Conservation (phyloP, 2,329 filamentous ascomycete species). For the Thyridium curvatum region DNA sequence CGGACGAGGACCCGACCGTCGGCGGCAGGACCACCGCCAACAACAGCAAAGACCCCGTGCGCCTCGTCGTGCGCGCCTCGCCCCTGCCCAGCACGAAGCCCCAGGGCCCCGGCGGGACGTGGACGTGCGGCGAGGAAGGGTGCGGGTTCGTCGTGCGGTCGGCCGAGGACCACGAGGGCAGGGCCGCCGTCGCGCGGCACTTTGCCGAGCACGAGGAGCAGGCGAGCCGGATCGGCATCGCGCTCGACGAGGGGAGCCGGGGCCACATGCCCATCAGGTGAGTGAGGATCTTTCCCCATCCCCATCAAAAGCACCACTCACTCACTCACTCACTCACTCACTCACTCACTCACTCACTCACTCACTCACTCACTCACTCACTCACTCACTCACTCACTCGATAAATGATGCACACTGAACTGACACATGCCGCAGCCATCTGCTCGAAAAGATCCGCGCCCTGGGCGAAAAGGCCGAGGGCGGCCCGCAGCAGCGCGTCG, state of each 20-base stretch:
- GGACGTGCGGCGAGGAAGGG: slow-evolving; percentile 58
- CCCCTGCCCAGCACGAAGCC: slow-evolving; percentile 41
- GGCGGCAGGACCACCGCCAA: too few species aligned
- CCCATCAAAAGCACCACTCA: slow-evolving; percentile 22
- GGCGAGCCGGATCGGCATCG: slow-evolving; percentile 41
- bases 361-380: too few species aligned
- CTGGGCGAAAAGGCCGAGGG: slow-evolving; percentile 31
- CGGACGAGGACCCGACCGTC: slow-evolving; percentile 1
- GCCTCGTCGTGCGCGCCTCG: slow-evolving; percentile 42
- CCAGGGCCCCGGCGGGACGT: slow-evolving; percentile 55
- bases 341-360: too few species aligned
- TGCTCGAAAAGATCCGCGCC: slow-evolving; percentile 48
- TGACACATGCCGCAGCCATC: slow-evolving; percentile 36
- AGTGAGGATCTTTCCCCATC: slow-evolving; percentile 7
- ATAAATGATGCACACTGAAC: too few species aligned
- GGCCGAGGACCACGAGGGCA: slow-evolving; percentile 45
- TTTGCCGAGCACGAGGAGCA: slow-evolving; percentile 54
- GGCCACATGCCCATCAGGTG: slow-evolving; percentile 53
- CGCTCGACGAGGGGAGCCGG: slow-evolving; percentile 48
- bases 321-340: too few species aligned
- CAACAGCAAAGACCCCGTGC: slow-evolving; percentile 25
- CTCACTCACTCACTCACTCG: too few species aligned
- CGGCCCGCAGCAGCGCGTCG: slow-evolving; percentile 21
- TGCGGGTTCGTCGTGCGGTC: slow-evolving; percentile 59
- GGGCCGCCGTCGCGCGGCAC: slow-evolving; percentile 53